Evolutionary conservation across 176 grass and related monocot genomes (phyloP).

Genomic region (Musa troglodytarum): DNA sequence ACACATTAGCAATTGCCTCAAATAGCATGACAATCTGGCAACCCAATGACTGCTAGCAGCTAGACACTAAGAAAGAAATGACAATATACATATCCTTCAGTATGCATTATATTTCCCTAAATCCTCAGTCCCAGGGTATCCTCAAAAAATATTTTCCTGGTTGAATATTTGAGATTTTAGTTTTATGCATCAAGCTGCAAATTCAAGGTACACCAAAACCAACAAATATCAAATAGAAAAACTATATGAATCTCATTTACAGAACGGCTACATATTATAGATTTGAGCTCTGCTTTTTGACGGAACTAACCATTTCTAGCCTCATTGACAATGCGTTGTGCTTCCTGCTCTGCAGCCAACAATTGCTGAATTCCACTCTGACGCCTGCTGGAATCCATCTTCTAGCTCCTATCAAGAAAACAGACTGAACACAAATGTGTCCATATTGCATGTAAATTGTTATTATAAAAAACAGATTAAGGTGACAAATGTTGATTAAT

Average conservation of each 20-base stretch:
- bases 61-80: no score
- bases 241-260: not conserved
- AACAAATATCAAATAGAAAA: not conserved
- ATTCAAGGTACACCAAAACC: not conserved
- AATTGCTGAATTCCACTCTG: conserved; percentile 86
- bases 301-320: conserved; percentile 56
- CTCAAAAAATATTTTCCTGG: not conserved
- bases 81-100: no score
- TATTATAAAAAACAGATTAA: no score
- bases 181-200: not conserved
- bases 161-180: not conserved
- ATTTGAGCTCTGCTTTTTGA: not conserved
- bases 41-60: no score
- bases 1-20: no score
- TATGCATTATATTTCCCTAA: no score
- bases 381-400: conserved; percentile 65
- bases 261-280: not conserved
- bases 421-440: not conserved
- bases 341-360: conserved; percentile 84
- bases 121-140: no score
- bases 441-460: conserved; percentile 10
- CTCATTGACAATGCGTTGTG: conserved; percentile 71
- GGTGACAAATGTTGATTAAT: no score
- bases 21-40: no score
- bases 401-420: conserved; percentile 12